phyloP scores from a whole-genome alignment of 1,284 basidiomycete genomes.

The Tausonia pullulans region DNA sequence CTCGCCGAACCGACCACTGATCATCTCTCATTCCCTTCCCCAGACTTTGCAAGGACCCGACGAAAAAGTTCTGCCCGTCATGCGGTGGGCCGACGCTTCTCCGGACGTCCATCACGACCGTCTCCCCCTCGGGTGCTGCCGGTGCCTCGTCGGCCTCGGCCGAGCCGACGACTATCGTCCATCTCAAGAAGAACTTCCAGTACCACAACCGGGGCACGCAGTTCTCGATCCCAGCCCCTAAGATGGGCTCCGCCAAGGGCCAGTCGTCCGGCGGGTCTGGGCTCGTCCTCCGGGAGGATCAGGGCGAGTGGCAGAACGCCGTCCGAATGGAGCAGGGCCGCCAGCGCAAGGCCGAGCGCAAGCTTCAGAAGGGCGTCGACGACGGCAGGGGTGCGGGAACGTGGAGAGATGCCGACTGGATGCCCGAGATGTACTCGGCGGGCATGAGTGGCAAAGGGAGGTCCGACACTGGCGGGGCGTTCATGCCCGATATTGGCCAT shows the following conservation, averaged over 20 bases:
- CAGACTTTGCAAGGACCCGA: conserved; percentile 90
- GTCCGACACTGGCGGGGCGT: background rate
- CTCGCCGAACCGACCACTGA: background rate
- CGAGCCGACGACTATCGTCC: conserved; percentile 61
- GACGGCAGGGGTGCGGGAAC: conserved; percentile 40
- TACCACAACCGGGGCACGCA: conserved; percentile 85
- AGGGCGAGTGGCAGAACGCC: conserved; percentile 71
- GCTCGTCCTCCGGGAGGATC: conserved; percentile 80
- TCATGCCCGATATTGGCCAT: conserved; percentile 67
- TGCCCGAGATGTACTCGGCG: conserved; percentile 70
- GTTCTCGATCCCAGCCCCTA: conserved; percentile 86
- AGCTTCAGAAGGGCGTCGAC: conserved; percentile 53
- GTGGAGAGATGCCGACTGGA: conserved; percentile 95
- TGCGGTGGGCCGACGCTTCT: conserved; percentile 90
- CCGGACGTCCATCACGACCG: conserved; percentile 79
- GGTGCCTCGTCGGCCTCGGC: conserved; percentile 42
- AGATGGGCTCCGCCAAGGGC: conserved; percentile 78
- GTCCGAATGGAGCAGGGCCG: conserved; percentile 60
- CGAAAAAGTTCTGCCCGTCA: conserved; percentile 93
- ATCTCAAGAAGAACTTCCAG: conserved; percentile 90
- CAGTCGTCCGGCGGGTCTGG: conserved; percentile 53
- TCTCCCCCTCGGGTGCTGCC: conserved; percentile 32
- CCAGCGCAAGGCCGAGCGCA: conserved; percentile 64
- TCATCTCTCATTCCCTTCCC: background rate
- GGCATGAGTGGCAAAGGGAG: conserved; percentile 59